phyloP scores from a whole-genome alignment of 768 basidiomycete species.

The Strobilomyces echinocephalus region DNA sequence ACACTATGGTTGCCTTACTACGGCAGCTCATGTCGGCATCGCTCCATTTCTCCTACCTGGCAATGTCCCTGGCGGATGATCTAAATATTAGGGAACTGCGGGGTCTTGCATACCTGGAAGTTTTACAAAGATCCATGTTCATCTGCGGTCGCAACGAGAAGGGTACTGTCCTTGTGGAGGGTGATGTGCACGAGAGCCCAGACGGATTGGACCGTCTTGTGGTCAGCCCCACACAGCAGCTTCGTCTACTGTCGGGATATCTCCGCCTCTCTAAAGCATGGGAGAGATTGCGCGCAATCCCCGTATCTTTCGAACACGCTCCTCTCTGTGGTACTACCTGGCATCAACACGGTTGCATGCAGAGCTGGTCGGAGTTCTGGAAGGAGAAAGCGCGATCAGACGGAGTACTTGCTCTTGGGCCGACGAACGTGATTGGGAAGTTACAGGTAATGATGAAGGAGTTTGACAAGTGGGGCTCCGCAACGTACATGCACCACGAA shows the following conservation, averaged over 20 bases:
- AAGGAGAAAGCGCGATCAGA: slow-evolving; percentile 68
- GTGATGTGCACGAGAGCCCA: slow-evolving; percentile 29
- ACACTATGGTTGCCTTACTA: slow-evolving; percentile 55
- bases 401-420: slow-evolving; percentile 50
- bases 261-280: slow-evolving; percentile 62
- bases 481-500: slow-evolving; percentile 77
- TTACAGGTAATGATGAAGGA: slow-evolving; percentile 60
- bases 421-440: slow-evolving; percentile 65
- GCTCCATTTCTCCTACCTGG: slow-evolving; percentile 64
- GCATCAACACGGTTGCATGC: slow-evolving; percentile 68
- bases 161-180: slow-evolving; percentile 21
- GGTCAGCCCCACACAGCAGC: slow-evolving; percentile 54
- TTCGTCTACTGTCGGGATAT: slow-evolving; percentile 65
- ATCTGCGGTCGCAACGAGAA: slow-evolving; percentile 14
- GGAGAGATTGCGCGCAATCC: slow-evolving; percentile 56
- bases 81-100: slow-evolving; percentile 54
- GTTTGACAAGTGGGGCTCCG: slow-evolving; percentile 65
- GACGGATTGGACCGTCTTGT: slow-evolving; percentile 45
- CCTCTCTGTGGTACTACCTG: slow-evolving; percentile 60
- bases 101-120: slow-evolving; percentile 66
- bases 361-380: slow-evolving; percentile 77
- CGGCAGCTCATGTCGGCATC: slow-evolving; percentile 59
- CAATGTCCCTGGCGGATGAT: slow-evolving; percentile 71
- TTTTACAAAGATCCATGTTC: slow-evolving; percentile 57
- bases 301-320: slow-evolving; percentile 62